Percentiles rank a stretch among this genome's conserved stretches.
Evolutionary conservation across 495 filamentous ascomycete species (phyloP).

Genomic region (Aeminium ludgeri): DNA sequence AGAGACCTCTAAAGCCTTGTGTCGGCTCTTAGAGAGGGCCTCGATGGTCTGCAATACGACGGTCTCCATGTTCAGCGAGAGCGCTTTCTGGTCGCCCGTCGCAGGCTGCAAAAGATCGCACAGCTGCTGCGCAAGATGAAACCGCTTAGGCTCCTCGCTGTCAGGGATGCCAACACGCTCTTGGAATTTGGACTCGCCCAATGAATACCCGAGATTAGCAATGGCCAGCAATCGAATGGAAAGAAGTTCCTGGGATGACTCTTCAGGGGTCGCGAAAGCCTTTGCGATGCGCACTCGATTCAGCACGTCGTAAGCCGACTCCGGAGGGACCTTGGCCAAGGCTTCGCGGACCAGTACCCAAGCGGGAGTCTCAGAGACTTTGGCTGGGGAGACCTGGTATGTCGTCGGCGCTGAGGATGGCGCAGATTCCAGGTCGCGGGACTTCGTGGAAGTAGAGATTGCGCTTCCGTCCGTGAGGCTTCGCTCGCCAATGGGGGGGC

Average conservation of each 20-base stretch:
- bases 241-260: slow-evolving; percentile 57
- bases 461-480: slow-evolving; percentile 39
- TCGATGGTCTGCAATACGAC: slow-evolving; percentile 67
- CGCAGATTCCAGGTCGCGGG: slow-evolving; percentile 3
- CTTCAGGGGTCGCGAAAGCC: slow-evolving; percentile 46
- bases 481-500: slow-evolving; percentile 24
- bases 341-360: slow-evolving; percentile 51
- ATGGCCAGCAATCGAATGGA: slow-evolving; percentile 71
- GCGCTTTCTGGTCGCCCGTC: slow-evolving; percentile 43
- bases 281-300: slow-evolving; percentile 66
- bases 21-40: slow-evolving; percentile 59
- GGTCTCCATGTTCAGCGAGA: slow-evolving; percentile 65
- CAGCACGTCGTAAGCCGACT: slow-evolving; percentile 70
- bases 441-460: slow-evolving; percentile 14
- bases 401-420: slow-evolving; percentile 29
- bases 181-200: slow-evolving; percentile 59
- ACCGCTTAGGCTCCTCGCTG: slow-evolving; percentile 71
- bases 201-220: slow-evolving; percentile 81
- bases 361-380: slow-evolving; percentile 40
- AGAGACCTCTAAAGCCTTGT: slow-evolving; percentile 62
- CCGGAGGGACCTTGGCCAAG: slow-evolving; percentile 48
- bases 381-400: slow-evolving; percentile 53
- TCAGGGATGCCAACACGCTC: slow-evolving; percentile 77
- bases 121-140: slow-evolving; percentile 83
- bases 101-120: slow-evolving; percentile 73